A percentile compares a stretch with the other conserved stretches of the same genome.
Conservation (phyloP, 2,329 filamentous ascomycete species). For the Lasiodiplodia sp. region DNA sequence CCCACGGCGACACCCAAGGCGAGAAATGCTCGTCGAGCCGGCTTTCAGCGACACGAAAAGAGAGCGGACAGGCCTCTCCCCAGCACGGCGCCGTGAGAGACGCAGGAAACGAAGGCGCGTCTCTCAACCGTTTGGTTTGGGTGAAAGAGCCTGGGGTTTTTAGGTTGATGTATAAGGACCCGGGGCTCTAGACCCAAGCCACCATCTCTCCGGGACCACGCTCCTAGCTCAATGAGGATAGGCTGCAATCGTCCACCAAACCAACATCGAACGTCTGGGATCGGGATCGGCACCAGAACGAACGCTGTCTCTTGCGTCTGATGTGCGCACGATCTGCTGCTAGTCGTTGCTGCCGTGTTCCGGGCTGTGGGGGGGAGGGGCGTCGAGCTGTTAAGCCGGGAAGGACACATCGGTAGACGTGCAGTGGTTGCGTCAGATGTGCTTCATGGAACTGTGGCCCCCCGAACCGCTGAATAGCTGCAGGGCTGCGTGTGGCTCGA, state of each 20-base stretch:
- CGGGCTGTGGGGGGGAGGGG: neutral
- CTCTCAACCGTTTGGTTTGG: neutral
- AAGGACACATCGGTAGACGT: neutral
- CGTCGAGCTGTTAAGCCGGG: neutral
- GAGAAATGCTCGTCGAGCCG: neutral
- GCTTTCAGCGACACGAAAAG: neutral
- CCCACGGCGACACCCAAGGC: neutral
- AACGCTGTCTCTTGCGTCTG: neutral
- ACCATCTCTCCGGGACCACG: neutral
- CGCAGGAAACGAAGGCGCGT: neutral
- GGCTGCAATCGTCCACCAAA: neutral
- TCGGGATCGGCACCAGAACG: constrained; percentile 6
- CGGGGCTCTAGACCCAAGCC: constrained; percentile 10
- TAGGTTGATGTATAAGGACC: neutral
- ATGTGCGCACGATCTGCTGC: neutral
- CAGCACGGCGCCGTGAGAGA: neutral
- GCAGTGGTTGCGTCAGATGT: neutral
- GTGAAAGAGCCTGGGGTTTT: neutral
- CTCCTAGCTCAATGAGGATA: constrained; percentile 10
- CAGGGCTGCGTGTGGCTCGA: too few species aligned
- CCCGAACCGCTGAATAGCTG: too few species aligned
- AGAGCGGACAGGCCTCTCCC: neutral
- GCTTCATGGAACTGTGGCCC: neutral
- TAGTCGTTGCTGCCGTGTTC: neutral
- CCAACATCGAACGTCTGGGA: constrained; percentile 21